These are phyloP conservation scores for Lomentospora prolificans DNA, from an alignment of 2,329 filamentous ascomycete species.

Conservation along the genomic window DNA sequence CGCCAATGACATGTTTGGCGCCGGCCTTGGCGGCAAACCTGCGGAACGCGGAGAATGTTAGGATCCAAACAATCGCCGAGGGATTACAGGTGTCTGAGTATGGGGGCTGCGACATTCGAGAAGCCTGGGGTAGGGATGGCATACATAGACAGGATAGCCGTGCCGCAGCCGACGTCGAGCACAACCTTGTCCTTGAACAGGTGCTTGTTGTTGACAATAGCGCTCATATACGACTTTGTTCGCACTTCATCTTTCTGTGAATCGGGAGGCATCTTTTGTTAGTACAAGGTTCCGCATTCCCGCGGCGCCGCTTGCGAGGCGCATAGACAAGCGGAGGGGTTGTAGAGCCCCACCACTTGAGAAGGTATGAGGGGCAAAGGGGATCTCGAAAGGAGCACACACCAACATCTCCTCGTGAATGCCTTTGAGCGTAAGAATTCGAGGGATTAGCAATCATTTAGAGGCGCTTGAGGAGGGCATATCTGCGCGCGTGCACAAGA, in stretches of 20 bases:
- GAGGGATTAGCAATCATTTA: conserved; percentile 4
- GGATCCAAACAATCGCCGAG: not conserved
- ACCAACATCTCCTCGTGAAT: conserved; percentile 99
- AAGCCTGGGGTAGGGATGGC: conserved; percentile 17
- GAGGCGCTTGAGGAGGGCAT: not conserved
- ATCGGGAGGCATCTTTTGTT: not conserved
- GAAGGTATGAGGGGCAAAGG: not conserved
- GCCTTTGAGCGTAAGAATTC: conserved; percentile 42
- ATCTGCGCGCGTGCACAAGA: conserved; percentile 5
- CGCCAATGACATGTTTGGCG: conserved; percentile 96
- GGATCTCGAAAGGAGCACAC: conserved; percentile 30
- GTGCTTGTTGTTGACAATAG: conserved; percentile 94
- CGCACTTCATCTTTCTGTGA: conserved; percentile 93
- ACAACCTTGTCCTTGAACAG: conserved; percentile 78
- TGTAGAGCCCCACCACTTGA: not conserved
- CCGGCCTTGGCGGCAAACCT: conserved; percentile 97
- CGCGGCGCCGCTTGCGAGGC: conserved; percentile 3
- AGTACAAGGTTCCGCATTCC: conserved; percentile 15
- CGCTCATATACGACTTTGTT: conserved; percentile 91
- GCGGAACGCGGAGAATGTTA: conserved; percentile 8
- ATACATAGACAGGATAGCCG: conserved; percentile 96
- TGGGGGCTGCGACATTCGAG: conserved; percentile 2
- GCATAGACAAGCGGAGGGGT: no score
- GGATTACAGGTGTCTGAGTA: not conserved
- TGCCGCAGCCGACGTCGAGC: conserved; percentile 95